phyloP scores from a whole-genome alignment of 805 yeast species.

The Teunomyces atbi region DNA sequence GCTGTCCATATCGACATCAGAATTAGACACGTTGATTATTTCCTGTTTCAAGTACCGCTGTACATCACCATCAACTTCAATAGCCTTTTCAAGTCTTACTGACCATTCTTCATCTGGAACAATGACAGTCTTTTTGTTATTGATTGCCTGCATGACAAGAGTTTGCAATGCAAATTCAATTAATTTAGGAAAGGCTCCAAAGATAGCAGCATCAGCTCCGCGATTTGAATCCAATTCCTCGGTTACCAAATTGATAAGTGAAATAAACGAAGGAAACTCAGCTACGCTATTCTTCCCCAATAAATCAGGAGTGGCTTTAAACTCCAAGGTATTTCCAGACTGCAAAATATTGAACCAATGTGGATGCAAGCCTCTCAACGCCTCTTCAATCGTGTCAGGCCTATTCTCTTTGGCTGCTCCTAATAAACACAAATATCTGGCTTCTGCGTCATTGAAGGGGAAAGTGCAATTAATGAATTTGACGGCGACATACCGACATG shows the following conservation, averaged over 20 bases:
- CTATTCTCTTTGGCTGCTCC: conserved; percentile 60
- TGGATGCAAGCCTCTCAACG: conserved; percentile 77
- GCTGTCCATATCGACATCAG: conserved; percentile 11
- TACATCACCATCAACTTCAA: conserved; percentile 59
- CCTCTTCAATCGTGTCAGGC: conserved; percentile 77
- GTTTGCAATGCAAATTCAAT: conserved; percentile 55
- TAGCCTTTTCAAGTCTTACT: conserved; percentile 63
- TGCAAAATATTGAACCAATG: conserved; percentile 63
- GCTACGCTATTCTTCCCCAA: conserved; percentile 40
- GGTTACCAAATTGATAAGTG: conserved; percentile 28
- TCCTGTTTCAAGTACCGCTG: conserved; percentile 22
- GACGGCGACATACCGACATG: conserved; percentile 62
- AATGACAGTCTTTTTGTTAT: conserved; percentile 52
- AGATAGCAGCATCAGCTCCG: conserved; percentile 20
- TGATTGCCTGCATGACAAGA: conserved; percentile 63
- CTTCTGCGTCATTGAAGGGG: conserved; percentile 64
- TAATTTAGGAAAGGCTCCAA: conserved; percentile 37
- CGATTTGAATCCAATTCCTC: conserved; percentile 17
- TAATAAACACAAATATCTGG: conserved; percentile 63
- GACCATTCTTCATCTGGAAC: conserved; percentile 75
- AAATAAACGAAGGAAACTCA: conserved; percentile 55
- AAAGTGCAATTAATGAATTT: conserved; percentile 64
- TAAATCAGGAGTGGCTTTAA: conserved; percentile 43
- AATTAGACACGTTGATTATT: conserved; percentile 13
- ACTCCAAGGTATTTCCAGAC: conserved; percentile 44